Base-by-base conservation (phyloP, 805 yeast species). In the Starmerella stellata region DNA sequence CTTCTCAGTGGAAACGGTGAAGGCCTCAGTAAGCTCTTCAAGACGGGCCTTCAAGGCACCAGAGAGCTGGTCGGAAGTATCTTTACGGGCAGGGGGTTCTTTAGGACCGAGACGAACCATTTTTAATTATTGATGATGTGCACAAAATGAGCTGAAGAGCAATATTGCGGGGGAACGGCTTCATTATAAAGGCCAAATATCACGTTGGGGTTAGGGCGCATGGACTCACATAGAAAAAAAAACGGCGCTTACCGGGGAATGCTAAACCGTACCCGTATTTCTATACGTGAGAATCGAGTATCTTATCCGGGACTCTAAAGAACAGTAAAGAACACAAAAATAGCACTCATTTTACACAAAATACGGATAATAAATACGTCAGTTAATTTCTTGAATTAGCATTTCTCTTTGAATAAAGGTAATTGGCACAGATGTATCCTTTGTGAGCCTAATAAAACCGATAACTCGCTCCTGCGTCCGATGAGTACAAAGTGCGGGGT, bases 81-180 rank as follows among this genome's bases (percentile, higher is more conserved):
- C 76, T 59, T 73, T 78, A 64, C 90, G 76, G 56, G 72, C 70
- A 46, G 79, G 85, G 39, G 90, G 90, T 50, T 70, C 70, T 57
- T 77, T 75, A 45, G 92, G 87, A 56, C 90, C 92, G 54, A 78
- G 68, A 60, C 73, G 80, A 59, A 78, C 92, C 92, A 78, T 78
- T 50, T 43, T 61, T 11, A 21, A 19, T 4, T 13, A 14, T 21
- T 16, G 35, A 18, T 21, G 21, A 15, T 34, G 11, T n/a, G 9
- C 14, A 9, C 32, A 29, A 29, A 29, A 29, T 5, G 8, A 8
- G 32, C 19, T n/a, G 32, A 5, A 15, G 14, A 9, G 11, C 5
- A 29, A 29, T 8, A 15, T 7, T 29, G 32, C 32, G 32, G 32
- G 32, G 32, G 32, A 29, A 29, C 32, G 19, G 32, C 32, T 8